Evolutionary conservation across 139 green algal species (phyloP).

Genomic region (Tetraselmis striata): DNA sequence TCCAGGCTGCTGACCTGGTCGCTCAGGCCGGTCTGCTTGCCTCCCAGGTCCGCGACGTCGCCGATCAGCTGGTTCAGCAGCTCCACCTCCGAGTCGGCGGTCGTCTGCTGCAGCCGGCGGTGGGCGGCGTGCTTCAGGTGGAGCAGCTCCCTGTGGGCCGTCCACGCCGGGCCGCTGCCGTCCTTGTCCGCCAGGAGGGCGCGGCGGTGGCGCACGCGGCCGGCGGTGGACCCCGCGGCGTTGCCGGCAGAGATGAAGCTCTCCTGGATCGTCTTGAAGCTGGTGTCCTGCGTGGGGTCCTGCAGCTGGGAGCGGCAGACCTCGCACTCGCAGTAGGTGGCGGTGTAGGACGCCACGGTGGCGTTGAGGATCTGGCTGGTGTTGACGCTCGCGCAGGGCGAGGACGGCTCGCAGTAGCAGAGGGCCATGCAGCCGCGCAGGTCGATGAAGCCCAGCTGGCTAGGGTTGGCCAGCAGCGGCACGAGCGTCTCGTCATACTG

Average conservation of each 20-base stretch:
- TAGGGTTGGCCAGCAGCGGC: background rate
- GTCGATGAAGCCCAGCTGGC: background rate
- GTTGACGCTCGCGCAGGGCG: slow-evolving; percentile 15
- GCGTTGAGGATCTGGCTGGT: background rate
- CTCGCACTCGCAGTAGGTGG: slow-evolving; percentile 39
- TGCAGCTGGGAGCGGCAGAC: slow-evolving; percentile 27
- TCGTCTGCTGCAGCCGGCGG: slow-evolving; percentile 14
- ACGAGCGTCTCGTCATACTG: background rate
- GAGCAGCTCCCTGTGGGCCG: background rate
- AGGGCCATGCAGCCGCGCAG: background rate
- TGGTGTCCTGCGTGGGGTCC: background rate
- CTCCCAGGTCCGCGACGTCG: slow-evolving; percentile 32
- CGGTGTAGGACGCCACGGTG: slow-evolving; percentile 34
- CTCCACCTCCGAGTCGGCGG: slow-evolving; percentile 1
- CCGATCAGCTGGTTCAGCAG: slow-evolving; percentile 17
- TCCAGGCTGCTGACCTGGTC: slow-evolving; percentile 37
- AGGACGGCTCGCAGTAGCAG: background rate
- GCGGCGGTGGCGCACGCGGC: slow-evolving; percentile 1
- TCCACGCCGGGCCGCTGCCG: background rate
- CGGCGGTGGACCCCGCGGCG: background rate
- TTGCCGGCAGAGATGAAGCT: slow-evolving; percentile 7
- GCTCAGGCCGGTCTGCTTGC: slow-evolving; percentile 28
- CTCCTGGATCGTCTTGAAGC: slow-evolving; percentile 35
- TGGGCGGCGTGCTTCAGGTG: background rate
- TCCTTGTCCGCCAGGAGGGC: slow-evolving; percentile 8